Evolutionary conservation across 2,329 filamentous ascomycete genomes (phyloP), one percentile per base, ranked within the genome.

Genomic region (Microsporum ferrugineum): DNA sequence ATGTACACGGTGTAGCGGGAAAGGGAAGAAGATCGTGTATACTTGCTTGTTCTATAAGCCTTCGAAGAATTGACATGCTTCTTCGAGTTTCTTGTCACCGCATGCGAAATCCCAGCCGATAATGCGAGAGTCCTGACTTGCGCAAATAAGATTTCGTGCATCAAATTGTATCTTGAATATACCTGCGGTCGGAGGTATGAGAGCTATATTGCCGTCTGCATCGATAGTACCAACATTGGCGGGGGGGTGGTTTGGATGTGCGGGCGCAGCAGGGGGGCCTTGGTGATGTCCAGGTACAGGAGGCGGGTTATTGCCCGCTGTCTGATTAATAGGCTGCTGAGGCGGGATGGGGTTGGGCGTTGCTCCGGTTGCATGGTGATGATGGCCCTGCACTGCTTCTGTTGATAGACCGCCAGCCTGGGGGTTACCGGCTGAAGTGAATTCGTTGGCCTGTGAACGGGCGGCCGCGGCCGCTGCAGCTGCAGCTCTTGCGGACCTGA

Each of bases 81-180:
- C 86, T 60, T 89, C 84, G 59, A 96, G 82, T 67, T 95, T 88
- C 60, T 82, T 75, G 66, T 99, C 91, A 3, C 84, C 87, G 66
- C 91, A 89, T 62, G 91, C 94, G 79, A 97, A 99, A 73, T 99
- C 94, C 94, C 94, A 99, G 0, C 91, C 94, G 0, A 97, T 90
- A 69, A 99, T 97, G 14, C 88, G 85, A 43, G 86, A 86, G 61
- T 94, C 90, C 72, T 97, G 91, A 65, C 88, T 94, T 71, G 92
- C 96, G 76, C 91, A 96, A 60, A 99, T 88, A 66, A 99, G 95
- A 68, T 91, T 86, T 27, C 91, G 83, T 0, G 91, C 89, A 71
- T 99, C 94, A 67, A 96, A 99, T 72, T 99, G 94, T 39, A 97
- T 79, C 75, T 99, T 99, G 79, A 97, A 99, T 2, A 99, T 88